Evolutionary conservation across 805 yeast species (phyloP), one percentile per base, ranked within the genome.

Genomic region (Candida ovalis): DNA sequence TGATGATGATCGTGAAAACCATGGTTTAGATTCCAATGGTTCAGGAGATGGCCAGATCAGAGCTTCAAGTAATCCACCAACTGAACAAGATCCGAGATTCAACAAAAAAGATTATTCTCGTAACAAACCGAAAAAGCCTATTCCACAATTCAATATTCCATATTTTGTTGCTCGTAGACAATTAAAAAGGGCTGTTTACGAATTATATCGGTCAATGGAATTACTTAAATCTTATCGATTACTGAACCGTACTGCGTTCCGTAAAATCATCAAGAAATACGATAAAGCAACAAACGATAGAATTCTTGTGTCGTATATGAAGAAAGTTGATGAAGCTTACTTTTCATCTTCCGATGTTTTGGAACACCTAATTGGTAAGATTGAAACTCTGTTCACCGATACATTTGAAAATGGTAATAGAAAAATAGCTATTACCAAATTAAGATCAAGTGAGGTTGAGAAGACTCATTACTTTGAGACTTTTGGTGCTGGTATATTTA

Each of bases 231-330:
- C 88, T 0, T 94, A 82, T 64, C 75, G 88, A 54, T 72, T 83
- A 42, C 66, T 91, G 56, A 94, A 94, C 66, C 75, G 90, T 27
- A 90, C 96, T 0, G 99, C 95, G 0, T 81, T 91, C 59, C 77
- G 96, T 45, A 94, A 94, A 60, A 82, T 94, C 59, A 74, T 89
- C 49, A 94, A 94, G 62, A 94, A 94, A 64, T 91, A 81, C 62
- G 99, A 94, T 67, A 94, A 94, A 60, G 74, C 84, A 4, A 74
- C 83, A 2, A 62, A 70, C 12, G 70, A 78, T 9, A 56, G 70
- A 1, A 55, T 75, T 3, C 70, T 80, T 12, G 63, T 69, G 0
- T 52, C 62, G 2, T 88, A 81, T 60, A 74, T 84, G 81, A 73
- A 72, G 19, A 78, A 77, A 46, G 76, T 87, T 6, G 81, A 82